Evolutionary conservation across 2,329 filamentous ascomycete genomes (phyloP), one percentile per base, ranked within the genome.

Genomic region (Pseudocercospora cruenta): DNA sequence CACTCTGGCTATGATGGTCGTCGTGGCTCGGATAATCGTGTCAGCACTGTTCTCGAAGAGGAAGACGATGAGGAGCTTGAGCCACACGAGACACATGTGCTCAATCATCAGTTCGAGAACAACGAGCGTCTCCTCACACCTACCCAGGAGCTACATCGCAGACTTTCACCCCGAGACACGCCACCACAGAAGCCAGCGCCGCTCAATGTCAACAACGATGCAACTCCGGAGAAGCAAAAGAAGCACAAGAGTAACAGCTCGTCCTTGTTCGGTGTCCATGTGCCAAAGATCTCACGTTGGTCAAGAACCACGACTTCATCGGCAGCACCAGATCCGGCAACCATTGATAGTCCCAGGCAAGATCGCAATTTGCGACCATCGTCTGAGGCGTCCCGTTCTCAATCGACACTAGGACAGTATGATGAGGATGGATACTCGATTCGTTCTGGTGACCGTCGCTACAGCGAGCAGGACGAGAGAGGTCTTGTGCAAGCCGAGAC

Each of bases 271-370:
- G 80, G 80, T 58, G 72, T 65, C 31, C 67, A 67, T 14, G 80
- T 82, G 68, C 93, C 94, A 24, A 97, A 96, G 82, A 94, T 97
- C 69, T 98, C 95, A 5, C 88, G 95, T 51, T 99, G 95, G 95
- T 98, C 94, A 0, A 95, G 96, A 81, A 98, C 94, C 1, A 99
- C 95, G 0, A 87, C 94, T 3, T 97, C 93, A 0, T 96, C 93
- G 67, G 88, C 93, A 51, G 90, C 92, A 16, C 75, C 75, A 2
- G 75, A 77, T 62, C 69, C 67, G 9, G 70, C 70, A 4, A 66
- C 67, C 7, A 61, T 76, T 19, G 74, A 77, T 43, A 76, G 73
- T 45, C 75, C 75, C 10, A 69, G 71, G 58, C 68, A 62, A 61
- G 63, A 58, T 53, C 69, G 69, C 24, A 60, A 64, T 19, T 19